Evolutionary conservation across 805 yeast species (phyloP).

Genomic region (Starmerella bacillaris): DNA sequence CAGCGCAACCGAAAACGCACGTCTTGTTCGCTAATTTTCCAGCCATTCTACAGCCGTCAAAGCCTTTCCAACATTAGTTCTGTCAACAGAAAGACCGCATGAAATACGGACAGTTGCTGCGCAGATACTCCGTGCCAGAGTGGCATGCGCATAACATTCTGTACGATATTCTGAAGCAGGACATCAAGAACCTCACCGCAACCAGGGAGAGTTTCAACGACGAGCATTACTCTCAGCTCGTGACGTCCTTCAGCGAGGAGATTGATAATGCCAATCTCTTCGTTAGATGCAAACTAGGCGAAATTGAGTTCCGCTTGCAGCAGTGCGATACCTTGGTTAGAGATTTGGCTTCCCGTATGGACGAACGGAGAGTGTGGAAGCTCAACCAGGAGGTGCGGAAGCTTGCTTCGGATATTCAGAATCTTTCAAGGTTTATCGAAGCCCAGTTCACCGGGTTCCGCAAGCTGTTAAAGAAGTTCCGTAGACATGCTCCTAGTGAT

Average conservation of each 20-base stretch:
- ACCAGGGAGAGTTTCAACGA: constrained; percentile 3
- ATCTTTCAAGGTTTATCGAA: constrained; percentile 49
- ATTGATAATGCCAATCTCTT: constrained; percentile 31
- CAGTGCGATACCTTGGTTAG: constrained; percentile 25
- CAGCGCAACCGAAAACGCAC: no score
- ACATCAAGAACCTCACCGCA: constrained; percentile 41
- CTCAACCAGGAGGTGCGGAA: constrained; percentile 26
- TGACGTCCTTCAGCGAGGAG: constrained; percentile 12
- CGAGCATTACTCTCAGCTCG: constrained; percentile 7
- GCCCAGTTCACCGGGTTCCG: constrained; percentile 56
- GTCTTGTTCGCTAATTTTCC: no score
- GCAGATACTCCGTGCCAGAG: constrained; percentile 62
- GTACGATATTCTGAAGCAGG: constrained; percentile 55
- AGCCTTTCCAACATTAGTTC: no score
- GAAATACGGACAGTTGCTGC: constrained; percentile 75
- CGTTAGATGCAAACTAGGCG: constrained; percentile 50
- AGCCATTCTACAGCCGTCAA: no score
- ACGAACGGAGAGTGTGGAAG: constrained; percentile 11
- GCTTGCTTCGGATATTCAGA: constrained; percentile 38
- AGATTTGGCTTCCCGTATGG: constrained; percentile 1
- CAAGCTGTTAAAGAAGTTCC: constrained; percentile 55
- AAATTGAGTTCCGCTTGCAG: constrained; percentile 36
- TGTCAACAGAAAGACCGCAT: constrained; percentile 25
- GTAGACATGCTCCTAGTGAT: constrained; percentile 28
- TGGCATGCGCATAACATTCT: constrained; percentile 76